phyloP scores from a whole-genome alignment of 2,329 filamentous ascomycete genomes.

The Ophiostoma quercus region DNA sequence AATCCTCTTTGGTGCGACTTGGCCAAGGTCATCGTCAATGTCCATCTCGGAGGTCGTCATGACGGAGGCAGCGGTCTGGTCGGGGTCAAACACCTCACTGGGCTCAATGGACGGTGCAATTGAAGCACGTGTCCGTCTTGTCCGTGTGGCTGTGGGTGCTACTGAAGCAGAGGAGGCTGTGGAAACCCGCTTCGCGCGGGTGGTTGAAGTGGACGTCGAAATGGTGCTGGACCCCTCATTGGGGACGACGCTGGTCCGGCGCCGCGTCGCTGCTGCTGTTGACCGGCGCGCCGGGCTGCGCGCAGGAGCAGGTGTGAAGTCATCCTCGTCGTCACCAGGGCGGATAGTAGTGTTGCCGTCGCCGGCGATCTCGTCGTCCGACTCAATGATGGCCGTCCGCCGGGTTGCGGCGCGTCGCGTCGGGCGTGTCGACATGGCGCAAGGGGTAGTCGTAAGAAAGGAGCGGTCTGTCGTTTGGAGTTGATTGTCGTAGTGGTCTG shows the following conservation, averaged over 20 bases:
- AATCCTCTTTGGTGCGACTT: constrained; percentile 34
- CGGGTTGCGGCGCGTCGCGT: constrained; percentile 51
- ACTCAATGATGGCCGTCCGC: constrained; percentile 70
- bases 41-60: constrained; percentile 22
- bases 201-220: background rate
- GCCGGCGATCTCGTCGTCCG: constrained; percentile 65
- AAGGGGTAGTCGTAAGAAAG: constrained; percentile 13
- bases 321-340: constrained; percentile 60
- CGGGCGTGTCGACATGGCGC: constrained; percentile 40
- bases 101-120: constrained; percentile 33
- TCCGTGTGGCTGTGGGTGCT: constrained; percentile 36
- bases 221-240: constrained; percentile 29
- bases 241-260: constrained; percentile 41
- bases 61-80: constrained; percentile 38
- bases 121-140: constrained; percentile 40
- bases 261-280: constrained; percentile 29
- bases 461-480: background rate
- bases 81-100: constrained; percentile 56
- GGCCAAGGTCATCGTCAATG: constrained; percentile 17
- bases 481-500: background rate
- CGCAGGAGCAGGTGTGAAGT: constrained; percentile 70
- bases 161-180: constrained; percentile 22
- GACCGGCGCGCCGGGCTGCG: constrained; percentile 41
- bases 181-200: constrained; percentile 7
- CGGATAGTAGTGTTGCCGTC: constrained; percentile 39